Base-by-base conservation (phyloP, 371 early-diverging fungal genomes). In the Phascolomyces articulosus region DNA sequence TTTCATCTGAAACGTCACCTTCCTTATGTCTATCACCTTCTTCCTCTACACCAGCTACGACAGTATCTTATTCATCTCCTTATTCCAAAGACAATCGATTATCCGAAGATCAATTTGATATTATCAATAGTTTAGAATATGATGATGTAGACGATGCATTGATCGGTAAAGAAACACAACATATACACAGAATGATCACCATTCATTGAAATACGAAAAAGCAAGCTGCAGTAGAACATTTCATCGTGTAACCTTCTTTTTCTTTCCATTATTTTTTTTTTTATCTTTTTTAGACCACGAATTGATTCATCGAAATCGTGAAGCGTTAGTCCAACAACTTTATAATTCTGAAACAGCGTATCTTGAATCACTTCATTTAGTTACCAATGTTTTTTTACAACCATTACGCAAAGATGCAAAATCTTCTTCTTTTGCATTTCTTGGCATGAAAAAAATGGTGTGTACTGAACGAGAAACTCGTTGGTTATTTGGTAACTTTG, bases 61-160 rank as follows among this genome's bases (percentile, higher is more conserved):
- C 38, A 38, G 38, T n/a, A n/a, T 44, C 44, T 13, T 4, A 16
- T 56, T 40, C 29, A 49, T 44, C 47, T 24, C 44, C 8, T 13
- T 26, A 63, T 55, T 38, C 27, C 47, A 29, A 47, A 9, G 44
- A 20, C 3, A 20, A 18, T 18, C 60, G 23, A 3, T 41, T 59
- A 13, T 59, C 60, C 24, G 66, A 69, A 11, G 67, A 70, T 15
- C 68, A 71, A 31, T 71, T 78, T 28, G 82, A 77, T 58, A 77
- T 78, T 34, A 72, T 81, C 49, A 74, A 81, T 29, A 65, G 69
- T 38, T 62, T 81, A 11, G 75, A 74, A 53, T 81, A 73, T 54
- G 82, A 81, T 47, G 78, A 81, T 60, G 67, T 77, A 3, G 82
- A 81, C 54, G 77, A 72, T 55, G 70, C 63, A 11, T 51, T 78